phyloP scores from a whole-genome alignment of 495 filamentous ascomycete genomes.

The Bacidia rubella region DNA sequence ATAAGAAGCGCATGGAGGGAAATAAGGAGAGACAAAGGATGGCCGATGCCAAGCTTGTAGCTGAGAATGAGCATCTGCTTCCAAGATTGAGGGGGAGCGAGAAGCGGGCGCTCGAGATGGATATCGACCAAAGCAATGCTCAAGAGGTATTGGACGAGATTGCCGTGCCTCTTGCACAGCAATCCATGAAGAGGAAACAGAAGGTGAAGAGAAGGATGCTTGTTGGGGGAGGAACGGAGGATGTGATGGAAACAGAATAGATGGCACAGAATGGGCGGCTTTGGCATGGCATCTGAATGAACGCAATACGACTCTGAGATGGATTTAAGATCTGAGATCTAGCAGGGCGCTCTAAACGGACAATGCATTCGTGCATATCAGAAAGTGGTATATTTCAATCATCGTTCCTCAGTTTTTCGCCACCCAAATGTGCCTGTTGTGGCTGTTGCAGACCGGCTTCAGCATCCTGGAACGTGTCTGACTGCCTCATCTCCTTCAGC shows the following conservation, averaged over 20 bases:
- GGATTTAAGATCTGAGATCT: neutral
- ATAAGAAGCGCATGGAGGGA: conserved; percentile 81
- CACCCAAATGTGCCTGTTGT: conserved; percentile 16
- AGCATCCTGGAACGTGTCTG: conserved; percentile 8
- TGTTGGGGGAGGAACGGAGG: conserved; percentile 53
- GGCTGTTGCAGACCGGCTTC: conserved; percentile 14
- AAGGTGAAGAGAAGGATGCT: conserved; percentile 47
- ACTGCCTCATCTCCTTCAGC: conserved; percentile 8
- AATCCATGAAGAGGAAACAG: conserved; percentile 27
- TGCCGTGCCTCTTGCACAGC: conserved; percentile 14
- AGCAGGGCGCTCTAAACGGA: conserved; percentile 16
- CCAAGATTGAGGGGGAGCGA: conserved; percentile 46
- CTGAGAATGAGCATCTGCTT: conserved; percentile 79
- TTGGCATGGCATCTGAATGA: too few relatives aligned
- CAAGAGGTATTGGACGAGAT: conserved; percentile 16
- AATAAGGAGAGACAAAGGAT: conserved; percentile 67
- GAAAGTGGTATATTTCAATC: neutral
- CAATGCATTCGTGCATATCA: neutral
- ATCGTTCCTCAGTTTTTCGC: conserved; percentile 4
- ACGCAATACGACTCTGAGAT: too few relatives aligned
- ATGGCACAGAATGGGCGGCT: conserved; percentile 7
- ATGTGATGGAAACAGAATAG: conserved; percentile 62
- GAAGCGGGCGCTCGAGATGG: conserved; percentile 33
- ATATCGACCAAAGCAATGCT: conserved; percentile 22
- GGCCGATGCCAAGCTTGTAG: conserved; percentile 73